Conservation (phyloP, 257 asterid species). For the Gynochthodes officinalis region DNA sequence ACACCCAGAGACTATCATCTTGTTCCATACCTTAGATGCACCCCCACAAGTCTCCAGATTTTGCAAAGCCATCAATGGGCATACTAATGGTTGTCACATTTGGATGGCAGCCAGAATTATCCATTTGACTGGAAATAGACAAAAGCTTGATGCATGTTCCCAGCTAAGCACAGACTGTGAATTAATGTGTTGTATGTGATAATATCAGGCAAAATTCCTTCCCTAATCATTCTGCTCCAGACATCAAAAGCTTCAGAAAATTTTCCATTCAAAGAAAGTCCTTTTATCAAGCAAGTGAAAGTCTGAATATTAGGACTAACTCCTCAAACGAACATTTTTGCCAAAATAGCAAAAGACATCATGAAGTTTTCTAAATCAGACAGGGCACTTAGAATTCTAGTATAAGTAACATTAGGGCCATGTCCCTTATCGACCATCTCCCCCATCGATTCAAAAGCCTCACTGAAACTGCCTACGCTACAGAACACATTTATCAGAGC, state of each 20-base stretch:
- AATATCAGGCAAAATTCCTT: constrained; percentile 55
- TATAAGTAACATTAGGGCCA: constrained; percentile 65
- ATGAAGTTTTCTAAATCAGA: too few species aligned
- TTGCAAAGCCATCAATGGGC: constrained; percentile 65
- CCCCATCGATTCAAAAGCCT: constrained; percentile 48
- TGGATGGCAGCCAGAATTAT: constrained; percentile 42
- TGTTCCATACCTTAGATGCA: constrained; percentile 82
- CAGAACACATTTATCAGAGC: constrained; percentile 66
- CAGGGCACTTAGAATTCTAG: constrained; percentile 47
- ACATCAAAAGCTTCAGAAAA: constrained; percentile 51
- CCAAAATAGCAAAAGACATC: constrained; percentile 59
- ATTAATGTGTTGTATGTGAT: constrained; percentile 66
- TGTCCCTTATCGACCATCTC: constrained; percentile 50
- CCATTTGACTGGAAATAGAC: constrained; percentile 50
- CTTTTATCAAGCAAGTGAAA: too few species aligned
- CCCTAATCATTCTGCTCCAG: constrained; percentile 46
- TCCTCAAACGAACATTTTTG: constrained; percentile 64
- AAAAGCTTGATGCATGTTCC: constrained; percentile 47
- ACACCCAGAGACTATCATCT: constrained; percentile 52
- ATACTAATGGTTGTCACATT: constrained; percentile 50
- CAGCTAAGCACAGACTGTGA: constrained; percentile 57
- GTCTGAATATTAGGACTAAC: constrained; percentile 62
- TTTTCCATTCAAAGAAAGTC: too few species aligned
- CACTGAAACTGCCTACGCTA: constrained; percentile 36
- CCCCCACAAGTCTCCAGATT: constrained; percentile 48